Evolutionary conservation across 176 grass and related monocot genomes (phyloP).

Genomic region (Oryza glaberrima): DNA sequence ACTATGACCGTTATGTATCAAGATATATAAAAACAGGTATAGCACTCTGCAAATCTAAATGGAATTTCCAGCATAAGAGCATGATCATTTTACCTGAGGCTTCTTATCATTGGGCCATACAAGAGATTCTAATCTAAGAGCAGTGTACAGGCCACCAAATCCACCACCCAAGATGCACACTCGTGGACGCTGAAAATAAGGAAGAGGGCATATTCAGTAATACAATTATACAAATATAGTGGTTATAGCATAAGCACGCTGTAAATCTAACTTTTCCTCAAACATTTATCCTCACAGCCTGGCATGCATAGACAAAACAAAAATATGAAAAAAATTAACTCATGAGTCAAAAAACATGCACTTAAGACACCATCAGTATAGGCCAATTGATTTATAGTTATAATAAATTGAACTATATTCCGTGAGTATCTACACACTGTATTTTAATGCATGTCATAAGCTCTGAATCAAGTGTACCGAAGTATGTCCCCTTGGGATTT

Average conservation of each 20-base stretch:
- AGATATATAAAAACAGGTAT: background rate
- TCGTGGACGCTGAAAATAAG: slow-evolving; percentile 63
- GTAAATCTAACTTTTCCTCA: background rate
- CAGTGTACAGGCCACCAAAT: slow-evolving; percentile 95
- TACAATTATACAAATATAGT: background rate
- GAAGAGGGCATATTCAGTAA: slow-evolving; percentile 17
- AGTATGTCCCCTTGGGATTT: background rate
- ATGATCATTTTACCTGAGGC: slow-evolving; percentile 71
- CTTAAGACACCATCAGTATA: background rate
- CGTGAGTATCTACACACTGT: background rate
- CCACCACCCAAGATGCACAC: slow-evolving; percentile 96
- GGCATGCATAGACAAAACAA: background rate
- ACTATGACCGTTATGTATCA: background rate
- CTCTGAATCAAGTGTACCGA: background rate
- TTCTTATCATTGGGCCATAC: slow-evolving; percentile 84
- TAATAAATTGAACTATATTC: background rate
- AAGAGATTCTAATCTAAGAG: slow-evolving; percentile 95
- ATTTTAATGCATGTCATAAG: background rate
- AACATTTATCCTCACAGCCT: background rate
- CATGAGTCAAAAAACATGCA: background rate
- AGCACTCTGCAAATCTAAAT: background rate
- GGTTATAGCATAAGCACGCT: background rate
- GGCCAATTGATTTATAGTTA: background rate
- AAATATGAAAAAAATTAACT: background rate
- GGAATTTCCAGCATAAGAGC: background rate